These are phyloP conservation scores for Agaricus blazei DNA, from an alignment of 768 basidiomycete species.

Conservation along the genomic window DNA sequence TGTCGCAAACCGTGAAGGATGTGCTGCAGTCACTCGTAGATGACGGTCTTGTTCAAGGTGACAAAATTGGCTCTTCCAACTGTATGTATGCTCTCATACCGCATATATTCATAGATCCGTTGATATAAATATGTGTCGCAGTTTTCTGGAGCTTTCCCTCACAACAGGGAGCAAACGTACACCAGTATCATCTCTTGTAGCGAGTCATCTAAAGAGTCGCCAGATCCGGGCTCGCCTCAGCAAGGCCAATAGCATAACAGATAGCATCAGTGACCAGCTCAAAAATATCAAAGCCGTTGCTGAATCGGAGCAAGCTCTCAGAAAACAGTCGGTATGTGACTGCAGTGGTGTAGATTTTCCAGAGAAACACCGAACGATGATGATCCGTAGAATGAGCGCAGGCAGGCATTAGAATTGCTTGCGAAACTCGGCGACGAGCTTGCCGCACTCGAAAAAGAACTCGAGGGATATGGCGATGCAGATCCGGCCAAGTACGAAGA, in stretches of 20 bases:
- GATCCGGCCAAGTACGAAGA: conserved; percentile 81
- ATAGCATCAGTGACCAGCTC: conserved; percentile 39
- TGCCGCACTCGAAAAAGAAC: conserved; percentile 51
- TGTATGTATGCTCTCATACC: conserved; percentile 44
- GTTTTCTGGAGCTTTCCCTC: conserved; percentile 98
- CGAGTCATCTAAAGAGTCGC: conserved; percentile 2
- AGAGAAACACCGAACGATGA: not conserved
- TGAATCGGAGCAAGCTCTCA: conserved; percentile 43
- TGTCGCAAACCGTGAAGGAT: conserved; percentile 89
- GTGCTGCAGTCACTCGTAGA: conserved; percentile 84
- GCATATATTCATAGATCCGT: conserved; percentile 16
- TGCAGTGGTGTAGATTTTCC: not conserved
- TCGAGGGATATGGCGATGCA: conserved; percentile 74
- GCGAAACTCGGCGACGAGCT: conserved; percentile 47
- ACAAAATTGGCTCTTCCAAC: conserved; percentile 94
- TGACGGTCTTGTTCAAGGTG: conserved; percentile 78
- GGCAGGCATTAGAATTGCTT: conserved; percentile 27
- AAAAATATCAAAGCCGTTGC: conserved; percentile 43
- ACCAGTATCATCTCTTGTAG: conserved; percentile 11
- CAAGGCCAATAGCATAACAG: conserved; percentile 41
- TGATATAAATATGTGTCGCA: conserved; percentile 25
- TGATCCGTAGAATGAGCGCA: not conserved
- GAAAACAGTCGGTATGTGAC: conserved; percentile 50
- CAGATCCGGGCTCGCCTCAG: conserved; percentile 57
- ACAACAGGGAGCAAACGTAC: conserved; percentile 73